Evolutionary conservation across 805 yeast genomes (phyloP).

Genomic region (Myxozyma mucilagina): DNA sequence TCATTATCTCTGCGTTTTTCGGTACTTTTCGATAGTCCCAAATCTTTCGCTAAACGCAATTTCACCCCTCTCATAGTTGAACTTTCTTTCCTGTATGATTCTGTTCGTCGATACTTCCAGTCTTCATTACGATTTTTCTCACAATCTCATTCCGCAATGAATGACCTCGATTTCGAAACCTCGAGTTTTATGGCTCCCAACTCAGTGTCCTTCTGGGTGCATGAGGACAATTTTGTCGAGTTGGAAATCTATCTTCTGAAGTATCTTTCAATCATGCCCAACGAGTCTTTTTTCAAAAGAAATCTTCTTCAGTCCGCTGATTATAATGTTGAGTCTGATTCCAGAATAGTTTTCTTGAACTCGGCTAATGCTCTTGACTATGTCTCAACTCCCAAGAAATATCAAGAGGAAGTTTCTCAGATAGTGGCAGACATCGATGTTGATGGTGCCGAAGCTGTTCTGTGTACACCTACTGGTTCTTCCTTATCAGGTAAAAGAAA

Average conservation of each 20-base stretch:
- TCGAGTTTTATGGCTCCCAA: slow-evolving; percentile 40
- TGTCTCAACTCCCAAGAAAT: background rate
- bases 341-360: slow-evolving; percentile 22
- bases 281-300: slow-evolving; percentile 25
- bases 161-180: slow-evolving; percentile 42
- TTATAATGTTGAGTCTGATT: slow-evolving; percentile 19
- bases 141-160: slow-evolving; percentile 21
- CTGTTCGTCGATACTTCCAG: slow-evolving; percentile 41
- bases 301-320: slow-evolving; percentile 14
- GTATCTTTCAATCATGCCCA: slow-evolving; percentile 39
- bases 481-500: slow-evolving; percentile 22
- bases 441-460: slow-evolving; percentile 26
- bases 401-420: slow-evolving; percentile 12
- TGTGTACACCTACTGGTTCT: slow-evolving; percentile 28
- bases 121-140: slow-evolving; percentile 24
- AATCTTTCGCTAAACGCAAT: slow-evolving; percentile 62
- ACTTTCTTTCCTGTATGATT: slow-evolving; percentile 55
- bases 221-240: slow-evolving; percentile 59
- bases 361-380: slow-evolving; percentile 1
- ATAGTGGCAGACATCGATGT: slow-evolving; percentile 20
- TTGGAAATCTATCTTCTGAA: slow-evolving; percentile 50
- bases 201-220: slow-evolving; percentile 54
- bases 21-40: slow-evolving; percentile 46
- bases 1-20: slow-evolving; percentile 37
- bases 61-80: slow-evolving; percentile 62